phyloP scores from a whole-genome alignment of 2,329 filamentous ascomycete genomes.

The Pezicula neosporulosa region DNA sequence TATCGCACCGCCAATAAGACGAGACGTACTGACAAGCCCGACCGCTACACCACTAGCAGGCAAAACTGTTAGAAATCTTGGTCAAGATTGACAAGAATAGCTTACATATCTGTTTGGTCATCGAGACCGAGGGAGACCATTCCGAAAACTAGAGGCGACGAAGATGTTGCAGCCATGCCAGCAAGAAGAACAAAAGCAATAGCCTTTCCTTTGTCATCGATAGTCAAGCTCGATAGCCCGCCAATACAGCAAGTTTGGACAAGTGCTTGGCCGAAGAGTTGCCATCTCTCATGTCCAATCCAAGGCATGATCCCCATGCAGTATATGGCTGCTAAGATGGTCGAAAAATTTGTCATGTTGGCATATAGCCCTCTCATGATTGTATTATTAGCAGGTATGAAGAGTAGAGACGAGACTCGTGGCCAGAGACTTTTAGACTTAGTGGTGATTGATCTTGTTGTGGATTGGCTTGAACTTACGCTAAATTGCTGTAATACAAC shows the following conservation, averaged over 20 bases:
- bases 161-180: slow-evolving; percentile 28
- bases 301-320: slow-evolving; percentile 15
- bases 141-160: slow-evolving; percentile 28
- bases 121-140: slow-evolving; percentile 33
- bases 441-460: too few species aligned
- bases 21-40: slow-evolving; percentile 32
- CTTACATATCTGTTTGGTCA: slow-evolving; percentile 31
- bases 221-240: slow-evolving; percentile 29
- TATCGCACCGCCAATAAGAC: slow-evolving; percentile 33
- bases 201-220: slow-evolving; percentile 29
- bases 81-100: neutral
- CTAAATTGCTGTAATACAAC: slow-evolving; percentile 20
- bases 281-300: slow-evolving; percentile 33
- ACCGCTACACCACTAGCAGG: slow-evolving; percentile 29
- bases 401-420: slow-evolving; percentile 20
- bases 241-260: slow-evolving; percentile 33
- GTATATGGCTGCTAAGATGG: slow-evolving; percentile 4
- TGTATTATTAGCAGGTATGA: slow-evolving; percentile 13
- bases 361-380: slow-evolving; percentile 25
- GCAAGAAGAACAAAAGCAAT: slow-evolving; percentile 30
- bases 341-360: slow-evolving; percentile 16
- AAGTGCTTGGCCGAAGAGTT: slow-evolving; percentile 29
- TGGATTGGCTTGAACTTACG: too few species aligned
- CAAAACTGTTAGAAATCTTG: neutral
- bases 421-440: slow-evolving; percentile 25